Conservation (phyloP, 2,329 filamentous ascomycete species). For the Pyricularia grisea region DNA sequence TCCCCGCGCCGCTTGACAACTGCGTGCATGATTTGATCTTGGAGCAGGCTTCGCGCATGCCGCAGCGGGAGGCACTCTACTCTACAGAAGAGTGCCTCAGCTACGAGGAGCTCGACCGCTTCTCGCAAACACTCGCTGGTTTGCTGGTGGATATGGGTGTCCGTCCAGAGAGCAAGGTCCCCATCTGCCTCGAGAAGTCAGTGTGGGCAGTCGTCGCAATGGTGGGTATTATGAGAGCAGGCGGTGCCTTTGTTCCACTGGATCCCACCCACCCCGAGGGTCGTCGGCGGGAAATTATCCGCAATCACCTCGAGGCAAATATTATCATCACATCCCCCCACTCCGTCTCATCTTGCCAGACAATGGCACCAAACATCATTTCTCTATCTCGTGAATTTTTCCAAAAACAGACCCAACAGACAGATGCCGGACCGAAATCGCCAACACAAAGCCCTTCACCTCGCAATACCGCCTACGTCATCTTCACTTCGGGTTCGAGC, state of each 20-base stretch:
- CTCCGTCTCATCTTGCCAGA: slow-evolving; percentile 8
- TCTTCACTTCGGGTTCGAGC: slow-evolving; percentile 51
- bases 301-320: slow-evolving; percentile 6
- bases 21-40: not conserved
- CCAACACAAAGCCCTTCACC: not conserved
- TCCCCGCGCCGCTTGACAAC: not conserved
- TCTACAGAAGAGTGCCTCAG: not conserved
- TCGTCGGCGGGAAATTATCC: slow-evolving; percentile 9
- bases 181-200: not conserved
- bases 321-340: slow-evolving; percentile 8
- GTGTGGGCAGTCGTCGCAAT: not conserved
- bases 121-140: not conserved
- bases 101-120: not conserved
- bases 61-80: not conserved
- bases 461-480: slow-evolving; percentile 24
- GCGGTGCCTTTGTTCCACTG: not conserved
- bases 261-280: not conserved
- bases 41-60: not conserved
- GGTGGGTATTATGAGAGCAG: not conserved
- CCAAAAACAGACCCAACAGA: not conserved
- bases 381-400: not conserved
- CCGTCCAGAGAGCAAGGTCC: not conserved
- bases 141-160: not conserved
- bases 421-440: not conserved
- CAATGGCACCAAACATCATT: not conserved